Evolutionary conservation across 805 yeast species (phyloP), one percentile per base, ranked within the genome.

Genomic region (Candida mattraensis): DNA sequence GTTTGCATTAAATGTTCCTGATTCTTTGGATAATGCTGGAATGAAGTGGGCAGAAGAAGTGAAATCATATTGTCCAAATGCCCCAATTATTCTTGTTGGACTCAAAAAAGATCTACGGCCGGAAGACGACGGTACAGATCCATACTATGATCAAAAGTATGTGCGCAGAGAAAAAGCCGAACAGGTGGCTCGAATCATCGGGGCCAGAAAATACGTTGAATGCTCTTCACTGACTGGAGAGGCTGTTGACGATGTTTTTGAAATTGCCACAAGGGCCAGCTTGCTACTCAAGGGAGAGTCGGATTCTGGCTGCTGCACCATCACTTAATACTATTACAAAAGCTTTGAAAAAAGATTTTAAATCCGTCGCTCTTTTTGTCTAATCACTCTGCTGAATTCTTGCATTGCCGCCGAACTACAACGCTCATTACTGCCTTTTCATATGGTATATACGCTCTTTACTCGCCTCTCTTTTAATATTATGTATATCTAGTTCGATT

Each of bases 231-330:
- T 89, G 47, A 86, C 95, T 2, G 97, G 97, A 4, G 95, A 87
- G 56, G 95, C 95, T 9, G 97, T 89, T 15, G 96, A 88, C 60
- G 94, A 86, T 54, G 89, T 89, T 2, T 88, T 89, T 58, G 97
- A 89, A 61, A 77, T 78, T 33, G 96, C 97, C 11, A 86, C 95
- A 1, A 70, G 97, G 48, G 80, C 89, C 3, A 82, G 93, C 54
- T 63, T 87, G 37, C 61, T 87, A 26, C 73, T 76, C 14, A 68
- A 70, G 32, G 66, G 72, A 30, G 69, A 68, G 18, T 69, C 69
- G 5, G 64, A 68, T 4, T 39, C 67, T 3, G 54, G 63, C 3
- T 72, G 78, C 43, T 72, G 78, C 44, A 52, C 55, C 10, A 64
- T 71, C 19, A 29, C 40, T 7, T 59, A 33, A 51, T 30, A n/a